These are phyloP conservation scores for Dionaea muscipula DNA, from an alignment of 179 eudicot genomes.

Conservation along the genomic window DNA sequence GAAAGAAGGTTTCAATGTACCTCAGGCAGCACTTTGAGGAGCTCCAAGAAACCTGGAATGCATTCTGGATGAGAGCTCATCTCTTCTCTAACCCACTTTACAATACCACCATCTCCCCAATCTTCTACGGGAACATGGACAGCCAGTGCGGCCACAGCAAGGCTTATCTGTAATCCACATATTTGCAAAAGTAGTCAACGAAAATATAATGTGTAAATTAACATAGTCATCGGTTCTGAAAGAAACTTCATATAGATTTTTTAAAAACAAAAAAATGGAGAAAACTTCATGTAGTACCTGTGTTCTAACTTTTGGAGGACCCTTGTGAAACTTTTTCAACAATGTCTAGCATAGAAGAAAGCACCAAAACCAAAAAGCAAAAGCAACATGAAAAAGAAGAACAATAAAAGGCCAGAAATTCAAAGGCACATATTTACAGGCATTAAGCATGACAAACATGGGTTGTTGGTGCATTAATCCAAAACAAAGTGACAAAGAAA, in stretches of 20 bases:
- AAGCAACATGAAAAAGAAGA: neutral
- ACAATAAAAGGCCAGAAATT: too few species aligned
- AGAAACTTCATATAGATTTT: constrained; percentile 5
- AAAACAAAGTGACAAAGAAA: too few species aligned
- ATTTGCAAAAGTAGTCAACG: neutral
- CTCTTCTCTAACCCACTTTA: constrained; percentile 81
- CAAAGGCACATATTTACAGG: too few species aligned
- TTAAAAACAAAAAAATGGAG: too few species aligned
- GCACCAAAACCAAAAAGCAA: neutral
- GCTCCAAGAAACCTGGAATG: constrained; percentile 83
- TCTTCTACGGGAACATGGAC: constrained; percentile 91
- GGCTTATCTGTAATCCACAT: constrained; percentile 54
- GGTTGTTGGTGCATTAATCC: too few species aligned
- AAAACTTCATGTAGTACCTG: constrained; percentile 45
- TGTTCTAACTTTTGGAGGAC: constrained; percentile 91
- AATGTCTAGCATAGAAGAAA: constrained; percentile 44
- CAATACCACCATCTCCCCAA: constrained; percentile 93
- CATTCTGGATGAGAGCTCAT: constrained; percentile 78
- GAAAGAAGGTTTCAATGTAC: constrained; percentile 24
- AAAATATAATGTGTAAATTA: neutral
- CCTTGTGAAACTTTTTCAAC: constrained; percentile 70
- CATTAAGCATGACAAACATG: too few species aligned
- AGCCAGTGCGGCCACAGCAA: constrained; percentile 97
- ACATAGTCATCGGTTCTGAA: neutral
- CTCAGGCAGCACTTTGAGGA: constrained; percentile 91